Base-by-base conservation (phyloP, 2,329 filamentous ascomycete species). In the Colletotrichum plurivorum region DNA sequence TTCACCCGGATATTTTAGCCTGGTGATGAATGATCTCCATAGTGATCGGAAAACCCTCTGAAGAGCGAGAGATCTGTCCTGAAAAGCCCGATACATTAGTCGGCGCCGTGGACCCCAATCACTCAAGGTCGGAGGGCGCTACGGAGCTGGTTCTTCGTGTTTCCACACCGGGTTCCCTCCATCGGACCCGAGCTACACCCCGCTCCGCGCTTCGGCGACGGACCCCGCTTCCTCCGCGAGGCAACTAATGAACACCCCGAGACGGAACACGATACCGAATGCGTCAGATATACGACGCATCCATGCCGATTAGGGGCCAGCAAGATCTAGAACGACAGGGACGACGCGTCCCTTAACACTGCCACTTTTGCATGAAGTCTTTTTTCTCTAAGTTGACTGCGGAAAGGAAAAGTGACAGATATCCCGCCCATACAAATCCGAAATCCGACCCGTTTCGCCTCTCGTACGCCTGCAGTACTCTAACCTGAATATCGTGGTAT, bases 131-230 rank as follows among this genome's bases (percentile, higher is more conserved):
- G 31, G 10, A 36, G 31, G 31, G 10, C 8, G 8, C 31, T 10
- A 36, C 31, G 8, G 45, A 16, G 16, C 45, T 25, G 22, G 22
- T 9, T 46, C 45, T 10, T 5, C 18, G 15, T 46, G 16, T 15
- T 46, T 36, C 31, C 31, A 36, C 8, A 36, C 6, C 31, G 31
- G 31, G 8, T 8, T 25, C 13, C 39, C 61, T 43, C 49, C 22
- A 20, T 55, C 54, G 61, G 55, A 49, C 31, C 61, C 62, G 43
- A 60, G 61, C 31, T 49, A 22, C 15, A 56, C 43, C 55, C 54
- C 54, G 48, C 39, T 20, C 54, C 66, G 61, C 49, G 31, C 5
- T 15, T 52, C 62, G 66, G 55, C 5, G 49, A 43, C 2, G 9
- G 49, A 18, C 46, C 46, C 18, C 18, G 10, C 20, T 36, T 10